Evolutionary conservation across 176 grass and related monocot genomes (phyloP).

Genomic region (Musa troglodytarum): DNA sequence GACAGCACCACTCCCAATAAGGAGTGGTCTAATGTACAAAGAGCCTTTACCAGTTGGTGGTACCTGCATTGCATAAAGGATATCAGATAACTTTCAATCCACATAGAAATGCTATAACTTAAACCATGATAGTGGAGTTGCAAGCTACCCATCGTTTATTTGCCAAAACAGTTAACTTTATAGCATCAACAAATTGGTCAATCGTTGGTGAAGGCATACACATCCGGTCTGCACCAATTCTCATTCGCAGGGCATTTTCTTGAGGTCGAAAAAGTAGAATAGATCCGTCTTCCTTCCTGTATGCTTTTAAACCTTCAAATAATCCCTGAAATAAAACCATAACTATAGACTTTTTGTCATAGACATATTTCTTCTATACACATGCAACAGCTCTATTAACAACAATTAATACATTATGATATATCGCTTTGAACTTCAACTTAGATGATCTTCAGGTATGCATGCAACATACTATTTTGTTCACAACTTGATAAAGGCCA

Average conservation of each 20-base stretch:
- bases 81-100: background rate
- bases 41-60: constrained; percentile 82
- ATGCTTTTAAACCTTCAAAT: constrained; percentile 87
- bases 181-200: constrained; percentile 71
- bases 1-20: constrained; percentile 73
- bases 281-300: constrained; percentile 51
- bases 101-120: background rate
- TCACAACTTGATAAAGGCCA: too few relatives aligned
- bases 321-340: constrained; percentile 41
- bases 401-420: background rate
- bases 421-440: background rate
- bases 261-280: constrained; percentile 79
- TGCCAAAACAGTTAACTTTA: constrained; percentile 72
- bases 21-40: constrained; percentile 79
- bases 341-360: background rate
- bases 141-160: constrained; percentile 73
- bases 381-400: background rate
- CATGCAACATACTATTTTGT: background rate
- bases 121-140: constrained; percentile 7
- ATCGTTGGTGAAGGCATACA: constrained; percentile 79
- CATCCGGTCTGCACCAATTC: constrained; percentile 71
- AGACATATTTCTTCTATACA: too few relatives aligned
- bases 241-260: constrained; percentile 83
- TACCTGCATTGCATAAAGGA: constrained; percentile 33
- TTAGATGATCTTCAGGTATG: background rate